A percentile compares a stretch with the other conserved stretches of the same genome.
Conservation (phyloP, 164 flowering plant species). For the Vitis rupestris region DNA sequence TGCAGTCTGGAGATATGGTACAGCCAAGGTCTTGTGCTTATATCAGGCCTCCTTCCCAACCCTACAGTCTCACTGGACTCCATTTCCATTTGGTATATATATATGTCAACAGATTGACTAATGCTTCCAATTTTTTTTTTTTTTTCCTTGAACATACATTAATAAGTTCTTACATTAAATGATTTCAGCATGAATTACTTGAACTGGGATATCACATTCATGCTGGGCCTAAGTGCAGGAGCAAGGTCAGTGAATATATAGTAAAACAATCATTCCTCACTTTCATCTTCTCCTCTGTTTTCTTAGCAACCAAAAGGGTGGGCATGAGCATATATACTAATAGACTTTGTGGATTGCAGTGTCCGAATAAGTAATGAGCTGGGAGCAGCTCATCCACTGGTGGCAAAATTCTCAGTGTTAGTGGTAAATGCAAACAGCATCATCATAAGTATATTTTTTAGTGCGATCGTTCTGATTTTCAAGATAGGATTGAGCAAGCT, state of each 20-base stretch:
- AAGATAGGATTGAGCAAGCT: conserved; percentile 41
- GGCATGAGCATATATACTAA: neutral
- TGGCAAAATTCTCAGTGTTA: conserved; percentile 57
- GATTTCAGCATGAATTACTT: conserved; percentile 64
- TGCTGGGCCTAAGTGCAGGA: conserved; percentile 67
- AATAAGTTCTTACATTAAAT: too few species aligned
- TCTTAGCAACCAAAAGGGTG: neutral
- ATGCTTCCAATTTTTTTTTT: neutral
- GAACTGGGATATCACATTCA: conserved; percentile 69
- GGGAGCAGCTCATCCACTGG: conserved; percentile 59
- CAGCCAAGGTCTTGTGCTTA: conserved; percentile 66
- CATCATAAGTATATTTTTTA: conserved; percentile 47
- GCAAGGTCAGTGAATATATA: conserved; percentile 43
- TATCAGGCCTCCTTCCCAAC: conserved; percentile 68
- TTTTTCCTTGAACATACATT: too few species aligned
- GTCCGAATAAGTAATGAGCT: conserved; percentile 82
- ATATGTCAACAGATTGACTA: neutral
- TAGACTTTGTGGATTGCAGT: conserved; percentile 26
- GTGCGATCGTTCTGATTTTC: conserved; percentile 45
- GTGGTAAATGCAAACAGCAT: conserved; percentile 59
- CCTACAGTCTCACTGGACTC: conserved; percentile 72
- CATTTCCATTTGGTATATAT: conserved; percentile 65
- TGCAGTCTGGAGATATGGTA: conserved; percentile 87
- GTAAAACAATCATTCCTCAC: too few species aligned
- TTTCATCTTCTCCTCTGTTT: neutral